Evolutionary conservation across 2,329 filamentous ascomycete species (phyloP).

Genomic region (Thermoascus crustaceus): DNA sequence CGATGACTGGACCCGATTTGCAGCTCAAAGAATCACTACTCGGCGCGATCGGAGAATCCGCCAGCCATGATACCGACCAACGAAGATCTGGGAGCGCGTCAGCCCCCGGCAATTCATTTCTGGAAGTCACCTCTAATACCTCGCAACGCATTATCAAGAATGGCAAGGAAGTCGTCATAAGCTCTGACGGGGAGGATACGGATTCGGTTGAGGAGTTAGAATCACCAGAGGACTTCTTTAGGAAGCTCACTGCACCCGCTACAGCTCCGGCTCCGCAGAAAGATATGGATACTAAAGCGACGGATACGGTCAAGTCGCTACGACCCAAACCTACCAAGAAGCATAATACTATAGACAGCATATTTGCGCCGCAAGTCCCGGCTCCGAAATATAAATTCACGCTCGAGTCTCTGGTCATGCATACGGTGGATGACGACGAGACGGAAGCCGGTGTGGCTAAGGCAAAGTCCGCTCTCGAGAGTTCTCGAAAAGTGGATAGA

Average conservation of each 20-base stretch:
- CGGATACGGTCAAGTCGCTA: too few species aligned
- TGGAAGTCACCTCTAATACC: constrained; percentile 17
- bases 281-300: constrained; percentile 5
- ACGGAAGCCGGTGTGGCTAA: constrained; percentile 45
- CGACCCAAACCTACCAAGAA: constrained; percentile 14
- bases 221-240: constrained; percentile 46
- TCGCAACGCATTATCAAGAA: constrained; percentile 50
- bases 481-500: constrained; percentile 9
- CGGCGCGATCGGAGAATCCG: constrained; percentile 6
- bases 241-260: constrained; percentile 15
- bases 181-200: constrained; percentile 64
- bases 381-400: constrained; percentile 54
- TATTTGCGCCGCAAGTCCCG: constrained; percentile 5
- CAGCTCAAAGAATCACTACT: constrained; percentile 14
- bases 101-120: constrained; percentile 9
- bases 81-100: constrained; percentile 15
- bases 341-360: constrained; percentile 6
- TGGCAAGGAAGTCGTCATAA: constrained; percentile 48
- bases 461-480: constrained; percentile 25
- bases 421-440: constrained; percentile 52
- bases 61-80: constrained; percentile 5
- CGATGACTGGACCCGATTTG: constrained; percentile 6
- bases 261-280: constrained; percentile 10
- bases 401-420: constrained; percentile 53
- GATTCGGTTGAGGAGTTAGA: constrained; percentile 50